Conservation (phyloP, 805 yeast genomes). For the Lipomyces kockii region DNA sequence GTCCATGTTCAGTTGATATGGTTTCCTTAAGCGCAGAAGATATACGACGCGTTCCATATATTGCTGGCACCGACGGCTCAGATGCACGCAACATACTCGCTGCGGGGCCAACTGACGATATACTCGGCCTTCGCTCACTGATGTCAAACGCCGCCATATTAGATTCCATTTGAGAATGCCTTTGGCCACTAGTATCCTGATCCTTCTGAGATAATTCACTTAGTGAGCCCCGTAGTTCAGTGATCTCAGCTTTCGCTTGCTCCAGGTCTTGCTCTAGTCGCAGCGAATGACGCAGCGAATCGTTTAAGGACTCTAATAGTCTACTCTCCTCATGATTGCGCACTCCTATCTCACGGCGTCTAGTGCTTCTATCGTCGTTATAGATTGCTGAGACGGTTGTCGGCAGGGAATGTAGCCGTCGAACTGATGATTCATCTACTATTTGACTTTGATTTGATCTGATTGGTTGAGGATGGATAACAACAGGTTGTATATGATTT, state of each 20-base stretch:
- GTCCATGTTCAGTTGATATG: neutral
- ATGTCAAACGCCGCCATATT: neutral
- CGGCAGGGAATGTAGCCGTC: neutral
- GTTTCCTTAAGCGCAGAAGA: neutral
- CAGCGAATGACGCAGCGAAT: constrained; percentile 22
- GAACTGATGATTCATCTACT: neutral
- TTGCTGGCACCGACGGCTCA: neutral
- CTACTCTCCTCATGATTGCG: neutral
- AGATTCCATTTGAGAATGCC: neutral
- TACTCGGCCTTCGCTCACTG: neutral
- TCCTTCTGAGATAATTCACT: neutral
- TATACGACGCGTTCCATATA: neutral
- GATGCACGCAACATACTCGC: neutral
- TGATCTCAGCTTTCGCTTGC: constrained; percentile 24
- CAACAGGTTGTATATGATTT: neutral
- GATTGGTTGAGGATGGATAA: neutral
- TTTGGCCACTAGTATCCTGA: neutral
- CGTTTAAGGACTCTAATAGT: constrained; percentile 10
- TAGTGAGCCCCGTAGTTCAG: constrained; percentile 15
- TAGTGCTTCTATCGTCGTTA: neutral
- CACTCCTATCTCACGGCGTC: neutral
- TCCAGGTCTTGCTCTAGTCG: constrained; percentile 23
- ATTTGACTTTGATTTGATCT: neutral
- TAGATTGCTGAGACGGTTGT: neutral
- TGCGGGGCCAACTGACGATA: neutral